Evolutionary conservation across 2,329 filamentous ascomycete species (phyloP).

Genomic region (Neospermospora avenae): DNA sequence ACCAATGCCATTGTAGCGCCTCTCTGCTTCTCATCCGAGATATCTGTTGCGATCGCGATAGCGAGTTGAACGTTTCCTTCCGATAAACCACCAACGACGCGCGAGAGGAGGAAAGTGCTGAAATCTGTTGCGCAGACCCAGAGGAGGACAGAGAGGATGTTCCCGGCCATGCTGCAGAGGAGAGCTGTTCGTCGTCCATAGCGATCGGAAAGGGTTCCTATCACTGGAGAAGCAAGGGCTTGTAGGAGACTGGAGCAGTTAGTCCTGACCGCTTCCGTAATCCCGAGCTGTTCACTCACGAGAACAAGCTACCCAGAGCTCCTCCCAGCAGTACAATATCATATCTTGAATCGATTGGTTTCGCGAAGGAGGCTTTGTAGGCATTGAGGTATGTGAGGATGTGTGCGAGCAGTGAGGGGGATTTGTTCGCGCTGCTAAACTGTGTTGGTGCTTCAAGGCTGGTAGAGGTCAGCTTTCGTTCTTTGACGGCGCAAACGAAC

Average conservation of each 20-base stretch:
- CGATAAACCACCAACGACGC: conserved; percentile 86
- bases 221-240: conserved; percentile 86
- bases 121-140: conserved; percentile 96
- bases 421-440: conserved; percentile 40
- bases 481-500: neutral
- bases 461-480: conserved; percentile 43
- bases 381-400: conserved; percentile 82
- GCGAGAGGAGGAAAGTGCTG: conserved; percentile 89
- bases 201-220: conserved; percentile 82
- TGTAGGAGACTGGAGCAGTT: conserved; percentile 60
- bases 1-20: conserved; percentile 95
- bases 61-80: conserved; percentile 97
- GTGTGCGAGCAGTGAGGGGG: conserved; percentile 69
- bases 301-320: conserved; percentile 88
- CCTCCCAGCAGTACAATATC: conserved; percentile 95
- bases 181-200: conserved; percentile 85
- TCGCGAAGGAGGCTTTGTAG: conserved; percentile 91
- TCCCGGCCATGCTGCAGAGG: conserved; percentile 87
- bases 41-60: conserved; percentile 93
- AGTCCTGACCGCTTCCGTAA: neutral
- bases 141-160: conserved; percentile 86
- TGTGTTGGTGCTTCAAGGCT: conserved; percentile 64
- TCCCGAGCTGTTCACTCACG: conserved; percentile 40
- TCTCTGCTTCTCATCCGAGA: conserved; percentile 79
- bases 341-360: conserved; percentile 92